phyloP scores from a whole-genome alignment of 225 moss, liverwort and hornwort species.

The Pleurozium schreberi region DNA sequence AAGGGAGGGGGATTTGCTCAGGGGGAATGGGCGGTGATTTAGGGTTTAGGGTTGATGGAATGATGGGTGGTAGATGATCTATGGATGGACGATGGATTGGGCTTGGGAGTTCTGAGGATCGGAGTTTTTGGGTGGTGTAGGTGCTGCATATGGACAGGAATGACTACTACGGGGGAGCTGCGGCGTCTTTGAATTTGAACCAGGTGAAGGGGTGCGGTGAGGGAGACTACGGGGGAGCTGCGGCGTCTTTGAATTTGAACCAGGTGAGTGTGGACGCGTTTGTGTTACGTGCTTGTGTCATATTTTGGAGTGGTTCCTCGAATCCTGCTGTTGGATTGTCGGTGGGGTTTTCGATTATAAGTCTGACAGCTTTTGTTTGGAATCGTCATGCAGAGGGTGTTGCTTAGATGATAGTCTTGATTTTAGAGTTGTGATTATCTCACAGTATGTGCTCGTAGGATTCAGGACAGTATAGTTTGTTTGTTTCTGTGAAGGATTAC shows the following conservation, averaged over 20 bases:
- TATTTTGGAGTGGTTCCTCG: not conserved
- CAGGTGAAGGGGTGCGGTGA: too few relatives aligned
- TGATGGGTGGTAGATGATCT: not conserved
- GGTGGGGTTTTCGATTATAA: not conserved
- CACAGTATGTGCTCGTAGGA: not conserved
- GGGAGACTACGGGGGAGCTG: constrained; percentile 94
- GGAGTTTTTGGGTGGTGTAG: constrained; percentile 7
- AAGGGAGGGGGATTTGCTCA: not conserved
- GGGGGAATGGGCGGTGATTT: not conserved
- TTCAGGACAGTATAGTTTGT: not conserved
- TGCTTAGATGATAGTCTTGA: not conserved
- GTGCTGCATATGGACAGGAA: constrained; percentile 99
- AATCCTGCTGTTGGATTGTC: not conserved
- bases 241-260: constrained; percentile 83
- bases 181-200: constrained; percentile 83
- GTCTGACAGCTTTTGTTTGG: not conserved
- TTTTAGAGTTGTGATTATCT: not conserved
- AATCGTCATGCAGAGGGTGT: not conserved
- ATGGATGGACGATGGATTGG: not conserved
- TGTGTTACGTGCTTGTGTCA: not conserved
- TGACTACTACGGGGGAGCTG: constrained; percentile 94
- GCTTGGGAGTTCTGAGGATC: not conserved
- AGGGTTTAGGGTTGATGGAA: not conserved
- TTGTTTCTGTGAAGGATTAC: not conserved
- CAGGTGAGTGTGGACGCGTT: constrained; percentile 28